Base-by-base conservation (phyloP, 163 green algal genomes). In the Scenedesmus sp. region DNA sequence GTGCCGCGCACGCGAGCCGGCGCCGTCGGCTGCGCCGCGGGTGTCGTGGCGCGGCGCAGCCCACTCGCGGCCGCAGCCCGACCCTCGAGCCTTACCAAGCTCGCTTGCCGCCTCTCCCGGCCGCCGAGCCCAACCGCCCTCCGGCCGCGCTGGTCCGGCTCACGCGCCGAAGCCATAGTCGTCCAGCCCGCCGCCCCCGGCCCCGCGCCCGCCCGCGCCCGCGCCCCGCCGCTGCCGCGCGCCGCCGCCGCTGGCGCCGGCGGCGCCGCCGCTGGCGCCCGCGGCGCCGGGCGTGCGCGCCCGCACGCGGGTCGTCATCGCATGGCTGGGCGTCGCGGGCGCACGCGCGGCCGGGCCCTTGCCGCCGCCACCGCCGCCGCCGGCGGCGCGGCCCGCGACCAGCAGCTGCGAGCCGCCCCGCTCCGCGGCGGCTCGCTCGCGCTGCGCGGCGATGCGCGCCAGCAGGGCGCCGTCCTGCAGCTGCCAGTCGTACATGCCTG, bases 401-500 rank as follows among this genome's bases (percentile, higher is more conserved):
- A 63, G 22, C 56, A 63, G 56, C 45, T n/a, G n/a, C n/a, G n/a
- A n/a, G n/a, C n/a, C n/a, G n/a, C n/a, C n/a, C n/a, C n/a, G n/a
- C n/a, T n/a, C n/a, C n/a, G 33, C 39, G 47, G 69, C 58, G 24
- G 66, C 11, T 17, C 57, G 53, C 34, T 64, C 20, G 4, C 54
- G 54, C 31, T 28, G 24, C 24, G 57, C 14, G 9, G 54, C 22
- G 2, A 77, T 24, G 17, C 66, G 47, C 36, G 44, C 24, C 50
- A 77, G 53, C 33, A 56, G 34, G 0, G 31, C 1, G 10, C n/a
- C 7, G 24, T 77, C 69, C 58, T 80, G 71, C 58, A 80, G 42
- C 57, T 80, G 71, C 71, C 71, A 80, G 39, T 80, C 33, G 47
- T 64, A 80, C 60, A 71, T 80, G 42, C 71, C n/a, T n/a, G n/a